Evolutionary conservation across 495 filamentous ascomycete species (phyloP), one percentile per base, ranked within the genome.

Genomic region (Xylaria telfairii): DNA sequence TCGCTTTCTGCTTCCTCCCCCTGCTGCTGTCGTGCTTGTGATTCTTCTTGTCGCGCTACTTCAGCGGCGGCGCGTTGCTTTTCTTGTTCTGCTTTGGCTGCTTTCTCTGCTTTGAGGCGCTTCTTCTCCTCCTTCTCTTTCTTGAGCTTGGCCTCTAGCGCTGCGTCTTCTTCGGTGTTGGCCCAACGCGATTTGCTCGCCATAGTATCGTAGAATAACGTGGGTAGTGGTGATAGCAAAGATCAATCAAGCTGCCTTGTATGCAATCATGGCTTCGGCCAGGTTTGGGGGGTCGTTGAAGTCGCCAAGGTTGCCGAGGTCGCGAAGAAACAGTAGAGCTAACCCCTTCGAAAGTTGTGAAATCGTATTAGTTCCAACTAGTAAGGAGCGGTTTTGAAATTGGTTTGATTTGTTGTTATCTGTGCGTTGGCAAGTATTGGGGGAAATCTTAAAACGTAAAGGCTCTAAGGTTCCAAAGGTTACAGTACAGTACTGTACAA

Each of bases 91-190:
- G 88, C 86, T 73, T 89, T 90, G 74, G 90, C 91, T 74, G 93
- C 91, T 78, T 93, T 95, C 72, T 92, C 91, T n/a, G 89, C 92
- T 79, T 96, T 98, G 39, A 89, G 81, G 62, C 91, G 90, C 81
- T 91, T 93, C 83, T 94, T 97, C 69, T 92, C 90, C 78, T 97
- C 95, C 81, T 96, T 97, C 75, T 97, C 94, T 72, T 87, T 86
- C 83, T 93, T 96, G 51, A 88, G 86, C 75, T 91, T 89, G 21
- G 90, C 91, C 71, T 92, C 86, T 57, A 90, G 81, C 21, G 87
- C 92, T 32, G 89, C 87, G 68, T 95, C 92, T 71, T 93, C 93
- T 67, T 89, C 90, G 66, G 91, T 88, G 76, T 93, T 86, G 69
- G 92, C 93, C 96, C 96, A 99, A 75, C 96, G 90, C 51, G 95